Percentiles rank a stretch among this genome's conserved stretches.
Evolutionary conservation across 2,329 filamentous ascomycete genomes (phyloP).

Genomic region (Pyrenochaeta sp.): DNA sequence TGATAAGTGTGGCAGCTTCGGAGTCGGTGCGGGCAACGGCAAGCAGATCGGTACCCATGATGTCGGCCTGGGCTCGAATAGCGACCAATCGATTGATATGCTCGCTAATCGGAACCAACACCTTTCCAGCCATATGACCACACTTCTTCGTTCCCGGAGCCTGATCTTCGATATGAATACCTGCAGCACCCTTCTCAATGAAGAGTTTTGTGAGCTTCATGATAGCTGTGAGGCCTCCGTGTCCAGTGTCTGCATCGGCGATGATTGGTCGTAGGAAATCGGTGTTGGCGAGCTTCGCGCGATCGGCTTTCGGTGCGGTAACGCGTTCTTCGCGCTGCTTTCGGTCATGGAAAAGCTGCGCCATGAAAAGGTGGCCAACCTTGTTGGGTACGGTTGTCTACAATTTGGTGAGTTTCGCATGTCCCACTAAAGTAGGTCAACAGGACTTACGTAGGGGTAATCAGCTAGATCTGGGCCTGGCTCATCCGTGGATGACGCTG

Average conservation of each 20-base stretch:
- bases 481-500: constrained; percentile 92
- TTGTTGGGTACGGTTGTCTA: constrained; percentile 98
- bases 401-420: constrained; percentile 18
- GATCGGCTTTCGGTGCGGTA: constrained; percentile 75
- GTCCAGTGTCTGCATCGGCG: constrained; percentile 95
- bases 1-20: constrained; percentile 96
- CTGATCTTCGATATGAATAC: constrained; percentile 99
- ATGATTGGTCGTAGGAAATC: constrained; percentile 97
- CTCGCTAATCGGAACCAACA: constrained; percentile 94
- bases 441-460: constrained; percentile 70
- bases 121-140: constrained; percentile 99
- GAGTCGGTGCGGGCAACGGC: constrained; percentile 95
- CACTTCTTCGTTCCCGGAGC: constrained; percentile 99
- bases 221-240: constrained; percentile 95
- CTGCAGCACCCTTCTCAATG: constrained; percentile 93
- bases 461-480: constrained; percentile 97
- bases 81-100: constrained; percentile 98
- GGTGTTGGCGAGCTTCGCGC: constrained; percentile 76
- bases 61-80: constrained; percentile 96
- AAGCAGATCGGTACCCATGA: constrained; percentile 94
- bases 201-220: constrained; percentile 99
- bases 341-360: constrained; percentile 98
- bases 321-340: constrained; percentile 97
- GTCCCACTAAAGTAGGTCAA: background rate
- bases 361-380: constrained; percentile 96